Conservation (phyloP, 2,329 filamentous ascomycete genomes). For the Bipolaris zeicola region DNA sequence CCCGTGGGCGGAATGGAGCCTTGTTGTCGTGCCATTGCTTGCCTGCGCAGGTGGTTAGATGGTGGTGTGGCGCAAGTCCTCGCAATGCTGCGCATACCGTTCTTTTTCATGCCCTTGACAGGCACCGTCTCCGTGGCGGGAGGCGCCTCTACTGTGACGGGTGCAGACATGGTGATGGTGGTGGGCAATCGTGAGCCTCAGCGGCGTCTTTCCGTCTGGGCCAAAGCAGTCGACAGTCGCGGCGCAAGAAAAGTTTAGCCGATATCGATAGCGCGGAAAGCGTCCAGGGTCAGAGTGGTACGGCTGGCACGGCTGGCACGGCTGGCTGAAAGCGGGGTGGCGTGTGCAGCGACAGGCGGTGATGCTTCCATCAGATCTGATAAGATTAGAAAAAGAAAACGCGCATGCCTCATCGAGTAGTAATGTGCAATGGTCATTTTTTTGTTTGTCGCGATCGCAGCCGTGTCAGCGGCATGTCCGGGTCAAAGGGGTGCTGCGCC, state of each 20-base stretch:
- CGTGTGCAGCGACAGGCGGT: slow-evolving; percentile 13
- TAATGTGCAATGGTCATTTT: slow-evolving; percentile 12
- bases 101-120: slow-evolving; percentile 73
- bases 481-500: slow-evolving; percentile 20
- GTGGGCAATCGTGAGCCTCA: slow-evolving; percentile 13
- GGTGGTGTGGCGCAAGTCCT: slow-evolving; percentile 4
- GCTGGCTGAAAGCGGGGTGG: slow-evolving; percentile 15
- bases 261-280: slow-evolving; percentile 27
- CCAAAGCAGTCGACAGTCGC: slow-evolving; percentile 23
- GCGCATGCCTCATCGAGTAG: not conserved
- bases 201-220: slow-evolving; percentile 7
- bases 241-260: slow-evolving; percentile 33
- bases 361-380: slow-evolving; percentile 34
- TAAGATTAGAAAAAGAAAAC: slow-evolving; percentile 21
- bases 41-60: slow-evolving; percentile 60
- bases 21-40: slow-evolving; percentile 92
- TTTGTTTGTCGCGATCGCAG: slow-evolving; percentile 25
- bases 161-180: slow-evolving; percentile 37
- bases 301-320: slow-evolving; percentile 6
- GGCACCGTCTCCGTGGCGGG: slow-evolving; percentile 44
- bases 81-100: slow-evolving; percentile 62
- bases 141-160: slow-evolving; percentile 50
- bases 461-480: slow-evolving; percentile 16
- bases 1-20: slow-evolving; percentile 81
- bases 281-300: slow-evolving; percentile 1